Conservation (phyloP, 495 filamentous ascomycete genomes). For the Podospora pseudopauciseta region DNA sequence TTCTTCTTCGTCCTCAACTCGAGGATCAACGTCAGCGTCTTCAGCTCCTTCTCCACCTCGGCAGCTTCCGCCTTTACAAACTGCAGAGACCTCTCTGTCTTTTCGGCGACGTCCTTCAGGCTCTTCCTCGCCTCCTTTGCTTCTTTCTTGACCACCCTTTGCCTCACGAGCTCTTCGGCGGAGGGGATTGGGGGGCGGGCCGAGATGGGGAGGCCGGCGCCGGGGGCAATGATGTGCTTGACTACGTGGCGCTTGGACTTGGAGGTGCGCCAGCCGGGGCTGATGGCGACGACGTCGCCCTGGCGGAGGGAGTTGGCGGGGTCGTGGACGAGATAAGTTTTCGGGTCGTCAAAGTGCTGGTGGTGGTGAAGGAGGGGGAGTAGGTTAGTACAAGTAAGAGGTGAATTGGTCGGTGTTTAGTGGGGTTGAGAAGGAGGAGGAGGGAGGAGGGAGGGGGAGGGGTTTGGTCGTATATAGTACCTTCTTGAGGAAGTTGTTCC, state of each 20-base stretch:
- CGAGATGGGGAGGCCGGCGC: constrained; percentile 58
- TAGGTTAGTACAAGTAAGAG: not conserved
- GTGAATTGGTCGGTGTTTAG: not conserved
- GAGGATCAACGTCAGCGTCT: not conserved
- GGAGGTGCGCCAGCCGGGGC: constrained; percentile 59
- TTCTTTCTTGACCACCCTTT: constrained; percentile 45
- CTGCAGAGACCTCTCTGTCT: constrained; percentile 13
- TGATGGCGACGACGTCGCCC: constrained; percentile 79
- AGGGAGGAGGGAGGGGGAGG: constrained; percentile 7
- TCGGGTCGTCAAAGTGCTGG: constrained; percentile 48
- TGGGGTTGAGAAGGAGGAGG: constrained; percentile 2
- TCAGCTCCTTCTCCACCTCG: constrained; percentile 19
- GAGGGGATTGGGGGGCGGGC: constrained; percentile 62
- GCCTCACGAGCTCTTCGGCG: constrained; percentile 55
- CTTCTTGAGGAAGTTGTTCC: constrained; percentile 59
- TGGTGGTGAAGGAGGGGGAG: not conserved
- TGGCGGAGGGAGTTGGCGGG: constrained; percentile 66
- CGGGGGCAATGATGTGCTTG: constrained; percentile 67
- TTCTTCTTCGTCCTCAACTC: not conserved
- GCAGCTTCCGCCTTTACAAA: constrained; percentile 17
- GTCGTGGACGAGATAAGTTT: constrained; percentile 65
- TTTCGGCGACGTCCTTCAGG: constrained; percentile 3
- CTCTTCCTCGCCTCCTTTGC: constrained; percentile 21
- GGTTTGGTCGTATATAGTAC: constrained; percentile 26
- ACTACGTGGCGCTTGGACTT: constrained; percentile 72